phyloP scores from a whole-genome alignment of 179 eudicot genomes.

The Gypsophila paniculata region DNA sequence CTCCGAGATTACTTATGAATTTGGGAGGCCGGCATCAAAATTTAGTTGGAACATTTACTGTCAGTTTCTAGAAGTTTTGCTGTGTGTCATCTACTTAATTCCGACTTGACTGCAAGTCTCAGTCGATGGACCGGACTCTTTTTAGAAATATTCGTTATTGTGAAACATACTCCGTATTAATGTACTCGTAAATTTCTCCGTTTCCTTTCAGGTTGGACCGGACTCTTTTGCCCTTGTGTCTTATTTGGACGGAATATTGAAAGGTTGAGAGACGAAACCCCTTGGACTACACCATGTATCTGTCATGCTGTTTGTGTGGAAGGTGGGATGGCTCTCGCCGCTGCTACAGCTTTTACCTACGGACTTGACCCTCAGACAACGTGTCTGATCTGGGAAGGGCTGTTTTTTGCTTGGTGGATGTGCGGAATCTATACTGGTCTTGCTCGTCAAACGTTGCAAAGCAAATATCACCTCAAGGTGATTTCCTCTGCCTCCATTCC shows the following conservation, averaged over 20 bases:
- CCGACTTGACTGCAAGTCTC: too few relatives aligned
- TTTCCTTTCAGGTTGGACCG: slow-evolving; percentile 63
- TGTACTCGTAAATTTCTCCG: neutral
- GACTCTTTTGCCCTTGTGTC: slow-evolving; percentile 84
- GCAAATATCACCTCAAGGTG: slow-evolving; percentile 92
- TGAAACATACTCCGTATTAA: neutral
- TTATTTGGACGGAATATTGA: slow-evolving; percentile 82
- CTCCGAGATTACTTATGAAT: neutral
- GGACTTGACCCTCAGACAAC: slow-evolving; percentile 81
- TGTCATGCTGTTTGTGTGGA: slow-evolving; percentile 87
- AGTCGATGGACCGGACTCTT: too few relatives aligned
- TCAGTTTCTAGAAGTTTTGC: neutral
- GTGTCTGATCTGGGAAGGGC: slow-evolving; percentile 67
- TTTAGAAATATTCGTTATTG: neutral
- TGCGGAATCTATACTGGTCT: slow-evolving; percentile 88
- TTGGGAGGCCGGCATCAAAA: neutral
- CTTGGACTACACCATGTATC: slow-evolving; percentile 74
- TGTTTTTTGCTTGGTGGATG: slow-evolving; percentile 93
- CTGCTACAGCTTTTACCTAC: slow-evolving; percentile 57
- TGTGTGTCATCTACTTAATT: neutral
- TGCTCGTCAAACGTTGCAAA: slow-evolving; percentile 69
- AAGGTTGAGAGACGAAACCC: slow-evolving; percentile 70
- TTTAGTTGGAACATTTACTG: slow-evolving; percentile 1
- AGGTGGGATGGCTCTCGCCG: slow-evolving; percentile 85
- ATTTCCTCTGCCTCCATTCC: slow-evolving; percentile 7